These are phyloP conservation scores for Alliaria petiolata DNA, from an alignment of 345 rosid species.

Conservation along the genomic window DNA sequence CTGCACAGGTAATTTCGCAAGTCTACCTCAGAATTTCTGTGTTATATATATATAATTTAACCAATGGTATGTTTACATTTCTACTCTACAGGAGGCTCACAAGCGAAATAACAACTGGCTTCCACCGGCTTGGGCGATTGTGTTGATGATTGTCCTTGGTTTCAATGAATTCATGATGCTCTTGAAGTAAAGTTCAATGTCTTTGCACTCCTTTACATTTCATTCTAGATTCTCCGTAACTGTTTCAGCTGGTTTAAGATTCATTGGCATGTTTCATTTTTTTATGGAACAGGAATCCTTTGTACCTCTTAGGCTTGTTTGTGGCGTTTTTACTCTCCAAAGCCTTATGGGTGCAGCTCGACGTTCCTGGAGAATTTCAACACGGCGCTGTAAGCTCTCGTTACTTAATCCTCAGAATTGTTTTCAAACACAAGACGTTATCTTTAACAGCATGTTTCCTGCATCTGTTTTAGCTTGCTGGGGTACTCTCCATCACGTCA, in stretches of 20 bases:
- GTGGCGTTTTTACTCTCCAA: conserved; percentile 51
- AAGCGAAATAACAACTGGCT: conserved; percentile 60
- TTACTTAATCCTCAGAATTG: not conserved
- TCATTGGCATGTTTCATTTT: conserved; percentile 16
- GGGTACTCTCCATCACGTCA: conserved; percentile 53
- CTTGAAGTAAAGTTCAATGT: conserved; percentile 42
- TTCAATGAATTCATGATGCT: conserved; percentile 78
- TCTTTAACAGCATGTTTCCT: conserved; percentile 13
- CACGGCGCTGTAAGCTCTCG: conserved; percentile 58
- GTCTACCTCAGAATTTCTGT: not conserved
- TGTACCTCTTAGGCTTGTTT: conserved; percentile 59
- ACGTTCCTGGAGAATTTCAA: conserved; percentile 51
- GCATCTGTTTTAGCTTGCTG: conserved; percentile 52
- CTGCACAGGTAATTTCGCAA: conserved; percentile 53
- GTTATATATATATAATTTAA: not conserved
- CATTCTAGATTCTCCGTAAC: not conserved
- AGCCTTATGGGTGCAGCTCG: conserved; percentile 79
- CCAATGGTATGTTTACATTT: conserved; percentile 5
- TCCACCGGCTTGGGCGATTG: conserved; percentile 75
- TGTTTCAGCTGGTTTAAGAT: not conserved
- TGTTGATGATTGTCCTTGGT: conserved; percentile 59
- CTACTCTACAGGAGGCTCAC: conserved; percentile 56
- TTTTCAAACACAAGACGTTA: not conserved
- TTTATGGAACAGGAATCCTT: conserved; percentile 65
- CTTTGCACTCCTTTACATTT: not conserved